phyloP scores from a whole-genome alignment of 768 basidiomycete genomes.

The Suillus brevipes region DNA sequence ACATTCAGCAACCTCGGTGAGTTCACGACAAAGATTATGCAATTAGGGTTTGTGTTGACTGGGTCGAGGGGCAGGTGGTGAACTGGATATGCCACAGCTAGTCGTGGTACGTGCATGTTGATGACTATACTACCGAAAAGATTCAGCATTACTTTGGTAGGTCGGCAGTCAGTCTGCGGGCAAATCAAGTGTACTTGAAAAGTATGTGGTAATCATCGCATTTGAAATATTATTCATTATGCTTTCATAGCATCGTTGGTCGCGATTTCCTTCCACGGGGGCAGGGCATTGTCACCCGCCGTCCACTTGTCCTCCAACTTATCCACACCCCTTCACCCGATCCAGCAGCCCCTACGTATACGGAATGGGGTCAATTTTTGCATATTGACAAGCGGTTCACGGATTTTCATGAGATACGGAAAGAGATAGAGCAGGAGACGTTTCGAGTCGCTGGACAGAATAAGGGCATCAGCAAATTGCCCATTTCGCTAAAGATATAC shows the following conservation, averaged over 20 bases:
- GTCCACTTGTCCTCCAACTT: conserved; percentile 94
- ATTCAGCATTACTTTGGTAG: conserved; percentile 38
- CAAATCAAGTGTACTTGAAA: conserved; percentile 95
- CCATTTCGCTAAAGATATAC: conserved; percentile 93
- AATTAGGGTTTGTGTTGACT: conserved; percentile 9
- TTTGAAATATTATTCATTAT: conserved; percentile 4
- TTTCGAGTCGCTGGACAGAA: conserved; percentile 97
- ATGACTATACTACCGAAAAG: neutral
- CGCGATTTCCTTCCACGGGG: conserved; percentile 87
- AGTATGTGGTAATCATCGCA: conserved; percentile 52
- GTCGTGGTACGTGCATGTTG: conserved; percentile 64
- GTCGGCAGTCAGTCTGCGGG: conserved; percentile 97
- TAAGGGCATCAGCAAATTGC: conserved; percentile 95
- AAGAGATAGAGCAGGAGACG: conserved; percentile 98
- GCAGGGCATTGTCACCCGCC: conserved; percentile 92
- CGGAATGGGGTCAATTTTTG: conserved; percentile 97
- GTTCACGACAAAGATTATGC: conserved; percentile 28
- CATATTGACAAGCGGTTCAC: conserved; percentile 96
- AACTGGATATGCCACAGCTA: conserved; percentile 91
- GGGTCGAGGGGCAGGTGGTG: conserved; percentile 57
- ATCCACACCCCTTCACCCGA: conserved; percentile 81
- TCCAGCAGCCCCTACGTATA: conserved; percentile 42
- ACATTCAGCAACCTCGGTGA: conserved; percentile 85
- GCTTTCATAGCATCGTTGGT: conserved; percentile 77
- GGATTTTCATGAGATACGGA: conserved; percentile 92